Conservation (phyloP, 768 basidiomycete genomes). For the Galerina sulciceps region DNA sequence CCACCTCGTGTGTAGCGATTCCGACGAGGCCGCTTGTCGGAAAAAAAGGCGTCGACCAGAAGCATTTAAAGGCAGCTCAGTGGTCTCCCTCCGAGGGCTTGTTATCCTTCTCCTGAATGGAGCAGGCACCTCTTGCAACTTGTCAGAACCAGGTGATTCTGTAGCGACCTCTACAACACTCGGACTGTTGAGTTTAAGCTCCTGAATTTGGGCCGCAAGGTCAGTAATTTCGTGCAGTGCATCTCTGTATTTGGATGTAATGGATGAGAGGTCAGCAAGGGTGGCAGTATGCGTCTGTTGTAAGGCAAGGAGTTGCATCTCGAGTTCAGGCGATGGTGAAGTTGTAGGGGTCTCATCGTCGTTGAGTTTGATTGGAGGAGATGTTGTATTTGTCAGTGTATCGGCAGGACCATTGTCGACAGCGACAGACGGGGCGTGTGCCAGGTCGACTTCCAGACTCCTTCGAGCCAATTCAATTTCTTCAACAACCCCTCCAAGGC, state of each 20-base stretch:
- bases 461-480: conserved; percentile 74
- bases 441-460: conserved; percentile 59
- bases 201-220: conserved; percentile 88
- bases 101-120: conserved; percentile 57
- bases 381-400: conserved; percentile 27
- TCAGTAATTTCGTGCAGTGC: conserved; percentile 93
- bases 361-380: conserved; percentile 24
- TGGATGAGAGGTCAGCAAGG: conserved; percentile 75
- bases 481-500: conserved; percentile 69
- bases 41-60: conserved; percentile 79
- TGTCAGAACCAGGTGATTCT: conserved; percentile 52
- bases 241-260: conserved; percentile 85
- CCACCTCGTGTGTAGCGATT: conserved; percentile 88
- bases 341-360: conserved; percentile 16
- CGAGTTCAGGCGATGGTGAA: conserved; percentile 43
- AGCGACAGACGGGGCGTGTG: conserved; percentile 26
- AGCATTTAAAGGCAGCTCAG: conserved; percentile 51
- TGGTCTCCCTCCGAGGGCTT: conserved; percentile 53
- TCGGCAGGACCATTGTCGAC: conserved; percentile 18
- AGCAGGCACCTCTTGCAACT: conserved; percentile 38
- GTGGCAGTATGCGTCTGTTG: conserved; percentile 84
- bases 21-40: conserved; percentile 84
- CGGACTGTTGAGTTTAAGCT: conserved; percentile 71
- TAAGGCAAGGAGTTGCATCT: conserved; percentile 72
- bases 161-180: conserved; percentile 32